phyloP scores from a whole-genome alignment of 2,329 filamentous ascomycete genomes.

The Pyricularia pennisetigena region DNA sequence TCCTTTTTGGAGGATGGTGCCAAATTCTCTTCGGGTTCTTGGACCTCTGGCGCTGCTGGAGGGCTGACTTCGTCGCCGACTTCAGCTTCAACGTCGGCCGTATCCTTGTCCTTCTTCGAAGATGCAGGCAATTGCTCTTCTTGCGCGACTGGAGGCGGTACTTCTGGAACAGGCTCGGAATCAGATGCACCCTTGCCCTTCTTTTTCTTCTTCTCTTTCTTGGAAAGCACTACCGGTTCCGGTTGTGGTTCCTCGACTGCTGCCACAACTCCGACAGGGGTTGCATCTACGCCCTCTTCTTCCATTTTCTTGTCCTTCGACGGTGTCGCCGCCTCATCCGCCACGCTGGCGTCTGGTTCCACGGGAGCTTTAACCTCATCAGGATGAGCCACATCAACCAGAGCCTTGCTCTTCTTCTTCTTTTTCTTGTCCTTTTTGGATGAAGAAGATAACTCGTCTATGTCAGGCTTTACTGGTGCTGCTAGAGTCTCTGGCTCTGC shows the following conservation, averaged over 20 bases:
- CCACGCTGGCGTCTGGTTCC: background rate
- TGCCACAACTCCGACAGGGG: background rate
- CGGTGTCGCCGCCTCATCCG: background rate
- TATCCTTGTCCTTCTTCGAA: background rate
- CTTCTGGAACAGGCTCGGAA: background rate
- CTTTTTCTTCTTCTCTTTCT: background rate
- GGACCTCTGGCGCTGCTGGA: background rate
- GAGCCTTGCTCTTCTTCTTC: background rate
- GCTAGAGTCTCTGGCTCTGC: background rate
- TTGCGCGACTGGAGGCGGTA: background rate
- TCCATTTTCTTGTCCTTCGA: constrained; percentile 1
- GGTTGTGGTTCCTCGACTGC: background rate
- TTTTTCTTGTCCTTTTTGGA: background rate
- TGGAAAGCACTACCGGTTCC: background rate
- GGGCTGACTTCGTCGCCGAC: background rate
- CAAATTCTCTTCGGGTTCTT: background rate
- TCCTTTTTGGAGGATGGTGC: background rate
- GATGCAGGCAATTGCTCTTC: background rate
- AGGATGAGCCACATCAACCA: background rate
- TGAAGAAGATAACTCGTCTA: background rate
- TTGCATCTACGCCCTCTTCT: background rate
- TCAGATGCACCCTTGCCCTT: background rate
- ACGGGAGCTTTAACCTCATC: background rate
- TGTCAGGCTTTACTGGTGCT: background rate
- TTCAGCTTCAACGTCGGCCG: background rate